A percentile compares a stretch with the other conserved stretches of the same genome.
Evolutionary conservation across 306 rosid species (phyloP).

Genomic region (Castanea mollissima): DNA sequence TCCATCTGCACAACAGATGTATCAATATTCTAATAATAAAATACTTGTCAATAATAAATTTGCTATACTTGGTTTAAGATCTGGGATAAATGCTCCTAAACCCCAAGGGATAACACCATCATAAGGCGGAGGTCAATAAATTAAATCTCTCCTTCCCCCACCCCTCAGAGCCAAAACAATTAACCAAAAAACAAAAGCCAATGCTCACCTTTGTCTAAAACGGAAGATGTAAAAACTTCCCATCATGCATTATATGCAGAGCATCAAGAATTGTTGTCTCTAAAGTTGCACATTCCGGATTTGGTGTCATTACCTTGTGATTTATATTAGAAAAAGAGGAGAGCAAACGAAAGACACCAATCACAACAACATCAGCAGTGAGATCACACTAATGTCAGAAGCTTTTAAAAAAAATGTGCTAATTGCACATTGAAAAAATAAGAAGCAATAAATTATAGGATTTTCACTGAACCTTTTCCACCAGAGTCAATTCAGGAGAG

Average conservation of each 20-base stretch:
- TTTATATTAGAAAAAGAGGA: conserved; percentile 17
- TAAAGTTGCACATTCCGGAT: conserved; percentile 79
- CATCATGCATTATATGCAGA: conserved; percentile 89
- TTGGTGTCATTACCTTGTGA: conserved; percentile 87
- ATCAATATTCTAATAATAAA: conserved; percentile 21
- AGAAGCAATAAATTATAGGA: conserved; percentile 20
- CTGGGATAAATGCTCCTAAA: conserved; percentile 32
- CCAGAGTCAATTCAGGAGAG: conserved; percentile 90
- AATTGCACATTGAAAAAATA: conserved; percentile 20
- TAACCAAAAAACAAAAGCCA: conserved; percentile 3
- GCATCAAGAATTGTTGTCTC: conserved; percentile 93
- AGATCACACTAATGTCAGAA: background rate
- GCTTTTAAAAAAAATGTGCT: conserved; percentile 2
- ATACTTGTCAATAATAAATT: background rate
- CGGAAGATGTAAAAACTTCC: conserved; percentile 96
- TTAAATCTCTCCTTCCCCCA: too few species aligned
- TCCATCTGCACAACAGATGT: conserved; percentile 62
- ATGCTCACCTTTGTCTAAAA: conserved; percentile 73
- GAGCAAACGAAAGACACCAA: background rate
- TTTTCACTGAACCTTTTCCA: conserved; percentile 57
- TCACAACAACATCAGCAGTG: background rate
- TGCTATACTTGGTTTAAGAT: background rate
- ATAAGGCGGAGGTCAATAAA: too few species aligned
- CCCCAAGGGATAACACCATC: too few species aligned
- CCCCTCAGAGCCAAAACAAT: too few species aligned